phyloP scores from a whole-genome alignment of 805 yeast genomes.

The Blastobotrys americana region DNA sequence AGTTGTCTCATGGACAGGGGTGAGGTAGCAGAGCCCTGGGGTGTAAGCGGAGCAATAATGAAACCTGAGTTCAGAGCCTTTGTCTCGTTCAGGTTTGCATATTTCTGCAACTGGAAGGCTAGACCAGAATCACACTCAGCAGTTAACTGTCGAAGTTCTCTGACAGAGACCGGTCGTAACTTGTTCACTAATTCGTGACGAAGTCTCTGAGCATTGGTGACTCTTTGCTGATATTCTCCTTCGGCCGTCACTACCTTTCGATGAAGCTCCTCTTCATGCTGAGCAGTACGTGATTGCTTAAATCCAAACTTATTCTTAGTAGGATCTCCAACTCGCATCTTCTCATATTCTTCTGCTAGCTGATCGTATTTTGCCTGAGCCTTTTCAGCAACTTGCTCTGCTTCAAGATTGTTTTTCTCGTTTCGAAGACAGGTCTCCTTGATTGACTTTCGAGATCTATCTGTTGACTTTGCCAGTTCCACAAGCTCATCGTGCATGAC shows the following conservation, averaged over 20 bases:
- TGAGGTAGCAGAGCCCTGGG: conserved; percentile 34
- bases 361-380: conserved; percentile 73
- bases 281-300: conserved; percentile 69
- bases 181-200: conserved; percentile 65
- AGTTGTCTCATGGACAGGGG: conserved; percentile 66
- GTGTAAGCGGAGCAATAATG: conserved; percentile 62
- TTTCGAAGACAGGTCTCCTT: conserved; percentile 77
- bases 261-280: conserved; percentile 83
- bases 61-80: conserved; percentile 79
- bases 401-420: conserved; percentile 79
- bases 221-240: conserved; percentile 74
- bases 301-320: conserved; percentile 72
- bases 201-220: conserved; percentile 60
- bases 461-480: conserved; percentile 61
- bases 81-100: conserved; percentile 81
- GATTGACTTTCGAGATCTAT: conserved; percentile 61
- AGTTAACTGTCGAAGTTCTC: conserved; percentile 65
- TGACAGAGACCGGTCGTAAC: conserved; percentile 71
- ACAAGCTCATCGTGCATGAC: conserved; percentile 80
- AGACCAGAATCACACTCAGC: conserved; percentile 86
- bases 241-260: conserved; percentile 79
- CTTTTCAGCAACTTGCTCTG: conserved; percentile 79
- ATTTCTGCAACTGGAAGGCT: conserved; percentile 80
- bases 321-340: conserved; percentile 73
- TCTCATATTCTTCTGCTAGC: conserved; percentile 80